Conservation (phyloP, 495 filamentous ascomycete genomes). For the Cenococcum geophilum region DNA sequence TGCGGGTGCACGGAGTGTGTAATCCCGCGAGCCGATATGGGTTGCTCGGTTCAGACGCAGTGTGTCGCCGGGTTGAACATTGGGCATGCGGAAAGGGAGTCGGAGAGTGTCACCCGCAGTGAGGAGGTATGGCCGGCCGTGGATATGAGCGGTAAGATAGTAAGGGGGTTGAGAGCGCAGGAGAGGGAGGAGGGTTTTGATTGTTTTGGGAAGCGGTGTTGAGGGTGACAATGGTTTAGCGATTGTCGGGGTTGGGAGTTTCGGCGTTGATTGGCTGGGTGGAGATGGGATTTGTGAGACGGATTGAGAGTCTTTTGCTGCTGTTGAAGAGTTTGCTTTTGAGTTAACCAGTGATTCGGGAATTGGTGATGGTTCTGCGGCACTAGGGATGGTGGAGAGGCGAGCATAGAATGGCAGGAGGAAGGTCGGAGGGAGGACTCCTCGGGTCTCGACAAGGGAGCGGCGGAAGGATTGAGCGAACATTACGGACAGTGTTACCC, state of each 20-base stretch:
- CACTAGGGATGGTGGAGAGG: slow-evolving; percentile 39
- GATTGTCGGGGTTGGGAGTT: slow-evolving; percentile 25
- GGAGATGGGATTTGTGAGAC: slow-evolving; percentile 31
- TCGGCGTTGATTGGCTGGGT: slow-evolving; percentile 25
- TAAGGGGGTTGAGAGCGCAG: slow-evolving; percentile 71
- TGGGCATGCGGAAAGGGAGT: slow-evolving; percentile 91
- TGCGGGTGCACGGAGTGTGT: slow-evolving; percentile 63
- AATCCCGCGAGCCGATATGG: slow-evolving; percentile 77
- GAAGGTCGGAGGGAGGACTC: slow-evolving; percentile 35
- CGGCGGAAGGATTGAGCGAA: slow-evolving; percentile 20
- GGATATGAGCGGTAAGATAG: slow-evolving; percentile 83
- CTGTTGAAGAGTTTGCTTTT: slow-evolving; percentile 11
- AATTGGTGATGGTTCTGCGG: slow-evolving; percentile 27
- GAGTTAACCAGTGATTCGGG: slow-evolving; percentile 34
- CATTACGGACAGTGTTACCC: neutral
- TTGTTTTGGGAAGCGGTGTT: slow-evolving; percentile 34
- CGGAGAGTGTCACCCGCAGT: slow-evolving; percentile 78
- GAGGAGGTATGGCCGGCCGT: slow-evolving; percentile 83
- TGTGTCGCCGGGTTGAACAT: slow-evolving; percentile 72
- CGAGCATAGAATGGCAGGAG: slow-evolving; percentile 37
- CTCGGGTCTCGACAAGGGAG: slow-evolving; percentile 32
- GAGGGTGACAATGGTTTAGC: slow-evolving; percentile 19
- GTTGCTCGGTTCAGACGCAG: slow-evolving; percentile 79
- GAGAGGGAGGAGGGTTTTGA: slow-evolving; percentile 58
- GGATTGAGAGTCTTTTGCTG: slow-evolving; percentile 22